A percentile compares a stretch with the other conserved stretches of the same genome.
phyloP scores from a whole-genome alignment of 2,329 filamentous ascomycete genomes.

The Massarina eburnea region DNA sequence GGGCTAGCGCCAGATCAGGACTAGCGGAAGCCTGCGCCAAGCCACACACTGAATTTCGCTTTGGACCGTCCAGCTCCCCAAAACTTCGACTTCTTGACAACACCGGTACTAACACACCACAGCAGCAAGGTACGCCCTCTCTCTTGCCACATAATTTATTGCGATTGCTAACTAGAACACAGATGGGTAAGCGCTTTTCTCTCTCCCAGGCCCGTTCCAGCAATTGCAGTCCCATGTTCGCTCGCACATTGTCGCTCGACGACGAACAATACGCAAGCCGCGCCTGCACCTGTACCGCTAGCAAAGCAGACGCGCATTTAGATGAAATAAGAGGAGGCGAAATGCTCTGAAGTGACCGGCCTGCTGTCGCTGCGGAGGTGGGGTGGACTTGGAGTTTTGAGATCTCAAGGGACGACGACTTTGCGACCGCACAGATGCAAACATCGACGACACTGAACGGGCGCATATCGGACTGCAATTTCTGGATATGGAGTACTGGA shows the following conservation, averaged over 20 bases:
- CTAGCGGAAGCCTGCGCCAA: conserved; percentile 19
- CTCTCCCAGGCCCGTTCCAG: conserved; percentile 24
- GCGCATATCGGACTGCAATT: conserved; percentile 30
- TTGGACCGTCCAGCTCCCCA: conserved; percentile 16
- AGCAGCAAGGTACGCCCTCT: conserved; percentile 55
- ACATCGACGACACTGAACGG: background rate
- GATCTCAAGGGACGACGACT: background rate
- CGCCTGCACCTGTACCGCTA: background rate
- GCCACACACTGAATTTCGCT: conserved; percentile 25
- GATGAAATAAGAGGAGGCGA: background rate
- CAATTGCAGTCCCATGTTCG: conserved; percentile 32
- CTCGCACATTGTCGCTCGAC: background rate
- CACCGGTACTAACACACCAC: conserved; percentile 48
- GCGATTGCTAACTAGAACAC: conserved; percentile 36
- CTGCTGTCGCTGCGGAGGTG: background rate
- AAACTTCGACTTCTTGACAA: conserved; percentile 34
- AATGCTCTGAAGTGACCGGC: background rate
- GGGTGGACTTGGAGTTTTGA: background rate
- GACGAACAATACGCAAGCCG: background rate
- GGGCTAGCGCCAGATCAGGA: conserved; percentile 4
- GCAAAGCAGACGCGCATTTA: background rate
- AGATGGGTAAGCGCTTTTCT: conserved; percentile 64
- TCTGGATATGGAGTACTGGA: conserved; percentile 18
- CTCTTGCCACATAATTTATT: conserved; percentile 3
- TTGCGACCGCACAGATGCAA: background rate